Percentiles rank a stretch among this genome's conserved stretches.
phyloP scores from a whole-genome alignment of 345 rosid species.

The Psidium guajava region DNA sequence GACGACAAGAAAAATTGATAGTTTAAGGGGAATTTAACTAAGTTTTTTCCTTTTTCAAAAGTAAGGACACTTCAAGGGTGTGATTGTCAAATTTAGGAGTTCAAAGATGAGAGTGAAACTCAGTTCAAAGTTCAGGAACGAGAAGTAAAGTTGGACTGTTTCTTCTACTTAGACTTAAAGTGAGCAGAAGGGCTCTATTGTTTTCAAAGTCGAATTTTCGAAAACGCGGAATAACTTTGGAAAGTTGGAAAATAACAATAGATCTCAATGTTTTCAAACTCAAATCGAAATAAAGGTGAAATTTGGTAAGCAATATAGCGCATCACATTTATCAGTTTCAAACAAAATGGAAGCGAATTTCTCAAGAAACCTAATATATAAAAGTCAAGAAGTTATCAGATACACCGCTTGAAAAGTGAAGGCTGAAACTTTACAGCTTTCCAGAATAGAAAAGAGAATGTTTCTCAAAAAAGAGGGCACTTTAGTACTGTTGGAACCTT shows the following conservation, averaged over 20 bases:
- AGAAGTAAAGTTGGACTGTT: neutral
- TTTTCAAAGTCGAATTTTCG: neutral
- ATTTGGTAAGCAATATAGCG: neutral
- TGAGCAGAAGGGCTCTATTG: neutral
- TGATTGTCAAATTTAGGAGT: neutral
- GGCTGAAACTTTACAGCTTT: neutral
- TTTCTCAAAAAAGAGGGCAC: neutral
- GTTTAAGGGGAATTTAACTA: neutral
- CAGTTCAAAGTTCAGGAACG: neutral
- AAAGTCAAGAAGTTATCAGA: neutral
- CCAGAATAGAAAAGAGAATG: neutral
- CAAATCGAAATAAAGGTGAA: neutral
- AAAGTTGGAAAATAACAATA: neutral
- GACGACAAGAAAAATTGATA: neutral
- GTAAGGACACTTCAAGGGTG: neutral
- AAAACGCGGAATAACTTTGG: neutral
- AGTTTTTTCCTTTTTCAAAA: neutral
- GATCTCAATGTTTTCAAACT: neutral
- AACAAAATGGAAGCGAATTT: neutral
- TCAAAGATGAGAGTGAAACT: neutral
- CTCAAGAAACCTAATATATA: neutral
- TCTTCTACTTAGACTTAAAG: neutral
- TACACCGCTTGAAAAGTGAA: neutral
- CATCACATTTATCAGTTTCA: neutral
- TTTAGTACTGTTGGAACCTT: neutral